Evolutionary conservation across 1,284 basidiomycete genomes (phyloP).

Genomic region (Moniliella sp.): DNA sequence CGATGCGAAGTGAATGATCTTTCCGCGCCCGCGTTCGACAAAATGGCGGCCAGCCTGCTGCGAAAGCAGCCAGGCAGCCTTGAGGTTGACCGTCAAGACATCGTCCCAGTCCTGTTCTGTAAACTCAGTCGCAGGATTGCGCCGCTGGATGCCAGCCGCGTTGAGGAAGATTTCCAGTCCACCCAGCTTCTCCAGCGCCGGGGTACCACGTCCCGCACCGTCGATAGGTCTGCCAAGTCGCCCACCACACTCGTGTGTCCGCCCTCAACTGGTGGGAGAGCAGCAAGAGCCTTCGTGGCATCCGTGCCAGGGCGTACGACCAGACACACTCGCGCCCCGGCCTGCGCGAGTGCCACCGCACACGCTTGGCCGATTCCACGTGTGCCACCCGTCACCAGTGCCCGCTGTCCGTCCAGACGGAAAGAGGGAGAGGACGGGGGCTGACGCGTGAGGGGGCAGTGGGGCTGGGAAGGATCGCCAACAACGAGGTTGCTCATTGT

Average conservation of each 20-base stretch:
- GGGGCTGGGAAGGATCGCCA: not conserved
- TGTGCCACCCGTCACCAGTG: slow-evolving; percentile 14
- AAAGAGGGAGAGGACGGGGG: slow-evolving; percentile 8
- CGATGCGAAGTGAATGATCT: slow-evolving; percentile 24
- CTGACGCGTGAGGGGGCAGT: slow-evolving; percentile 4
- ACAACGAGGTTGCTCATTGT: too few relatives aligned
- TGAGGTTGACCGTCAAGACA: slow-evolving; percentile 24
- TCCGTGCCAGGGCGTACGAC: slow-evolving; percentile 28
- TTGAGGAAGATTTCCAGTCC: slow-evolving; percentile 75
- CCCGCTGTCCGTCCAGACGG: slow-evolving; percentile 13
- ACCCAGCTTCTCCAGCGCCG: slow-evolving; percentile 44
- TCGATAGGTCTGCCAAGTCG: slow-evolving; percentile 50
- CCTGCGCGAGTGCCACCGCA: slow-evolving; percentile 38
- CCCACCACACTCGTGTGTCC: slow-evolving; percentile 45
- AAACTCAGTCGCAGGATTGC: slow-evolving; percentile 44
- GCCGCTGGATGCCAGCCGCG: slow-evolving; percentile 67
- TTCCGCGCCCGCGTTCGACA: slow-evolving; percentile 11
- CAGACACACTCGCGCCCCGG: slow-evolving; percentile 58
- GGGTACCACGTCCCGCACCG: slow-evolving; percentile 47
- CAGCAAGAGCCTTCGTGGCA: slow-evolving; percentile 2
- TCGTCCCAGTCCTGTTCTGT: slow-evolving; percentile 71
- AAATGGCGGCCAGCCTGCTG: slow-evolving; percentile 20
- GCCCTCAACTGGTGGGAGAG: slow-evolving; percentile 22
- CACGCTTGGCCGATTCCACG: slow-evolving; percentile 27
- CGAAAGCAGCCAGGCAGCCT: slow-evolving; percentile 13